Conservation (phyloP, 1,139 yeast species). For the Blastobotrys capitulatus region DNA sequence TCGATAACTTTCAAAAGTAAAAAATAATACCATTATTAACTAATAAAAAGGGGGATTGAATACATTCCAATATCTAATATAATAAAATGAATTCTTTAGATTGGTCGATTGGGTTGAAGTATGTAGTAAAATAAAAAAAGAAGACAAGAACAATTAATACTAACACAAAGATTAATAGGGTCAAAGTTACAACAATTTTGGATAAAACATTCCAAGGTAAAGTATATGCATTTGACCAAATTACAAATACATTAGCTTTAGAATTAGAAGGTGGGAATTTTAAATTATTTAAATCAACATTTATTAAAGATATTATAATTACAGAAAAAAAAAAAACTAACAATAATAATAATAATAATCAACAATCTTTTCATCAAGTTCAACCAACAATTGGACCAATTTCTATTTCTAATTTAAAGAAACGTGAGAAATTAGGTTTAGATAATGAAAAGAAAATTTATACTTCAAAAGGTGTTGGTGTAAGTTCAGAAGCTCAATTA, state of each 20-base stretch:
- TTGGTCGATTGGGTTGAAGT: conserved; percentile 21
- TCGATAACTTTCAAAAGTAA: no score
- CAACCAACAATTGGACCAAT: conserved; percentile 29
- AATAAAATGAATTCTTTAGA: conserved; percentile 15
- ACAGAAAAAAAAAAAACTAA: conserved; percentile 30
- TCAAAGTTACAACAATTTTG: conserved; percentile 53
- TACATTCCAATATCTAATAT: neutral
- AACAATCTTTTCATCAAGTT: conserved; percentile 21
- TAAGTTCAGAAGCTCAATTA: conserved; percentile 43
- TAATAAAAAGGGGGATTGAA: no score
- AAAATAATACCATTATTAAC: no score
- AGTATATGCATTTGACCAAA: conserved; percentile 53
- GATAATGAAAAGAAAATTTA: conserved; percentile 21
- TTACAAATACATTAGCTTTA: conserved; percentile 38
- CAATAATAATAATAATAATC: neutral
- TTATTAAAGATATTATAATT: conserved; percentile 51
- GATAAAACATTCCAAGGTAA: conserved; percentile 56
- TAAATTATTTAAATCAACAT: conserved; percentile 52
- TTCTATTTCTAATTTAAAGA: conserved; percentile 25
- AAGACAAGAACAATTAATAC: neutral
- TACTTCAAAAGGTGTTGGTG: conserved; percentile 36
- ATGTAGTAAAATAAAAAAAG: conserved; percentile 1
- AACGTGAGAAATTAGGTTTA: conserved; percentile 23
- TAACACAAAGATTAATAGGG: conserved; percentile 38
- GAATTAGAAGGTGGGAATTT: conserved; percentile 35